A percentile compares a stretch with the other conserved stretches of the same genome.
These are phyloP conservation scores for Saccharum officinarum DNA, from an alignment of 176 grass and related monocot genomes.

Conservation along the genomic window DNA sequence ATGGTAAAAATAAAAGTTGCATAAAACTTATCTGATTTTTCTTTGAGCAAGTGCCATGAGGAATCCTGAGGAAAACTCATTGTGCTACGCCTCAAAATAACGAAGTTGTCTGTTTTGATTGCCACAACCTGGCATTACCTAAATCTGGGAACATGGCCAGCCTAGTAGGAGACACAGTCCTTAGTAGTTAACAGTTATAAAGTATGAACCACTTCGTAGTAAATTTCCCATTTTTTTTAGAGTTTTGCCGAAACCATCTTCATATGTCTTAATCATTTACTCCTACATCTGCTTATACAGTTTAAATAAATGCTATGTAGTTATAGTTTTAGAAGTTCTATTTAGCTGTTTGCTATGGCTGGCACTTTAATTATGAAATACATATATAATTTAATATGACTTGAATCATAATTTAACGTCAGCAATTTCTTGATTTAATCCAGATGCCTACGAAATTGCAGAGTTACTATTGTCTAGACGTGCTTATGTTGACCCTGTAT, in stretches of 20 bases:
- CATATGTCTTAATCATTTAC: neutral
- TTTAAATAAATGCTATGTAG: neutral
- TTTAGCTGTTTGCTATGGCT: neutral
- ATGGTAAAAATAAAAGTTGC: neutral
- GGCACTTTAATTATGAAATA: neutral
- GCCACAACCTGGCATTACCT: neutral
- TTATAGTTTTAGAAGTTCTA: neutral
- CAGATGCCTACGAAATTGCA: slow-evolving; percentile 15
- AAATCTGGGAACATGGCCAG: neutral
- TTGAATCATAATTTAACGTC: neutral
- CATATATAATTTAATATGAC: neutral
- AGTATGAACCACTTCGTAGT: neutral
- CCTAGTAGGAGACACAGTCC: neutral
- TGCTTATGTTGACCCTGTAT: neutral
- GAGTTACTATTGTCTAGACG: slow-evolving; percentile 9
- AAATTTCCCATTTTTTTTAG: neutral
- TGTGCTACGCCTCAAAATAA: neutral
- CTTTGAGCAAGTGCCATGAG: neutral
- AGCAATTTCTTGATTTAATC: neutral
- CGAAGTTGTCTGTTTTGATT: neutral
- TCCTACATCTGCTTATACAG: neutral
- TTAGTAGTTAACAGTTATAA: neutral
- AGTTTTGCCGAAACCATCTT: neutral
- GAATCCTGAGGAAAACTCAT: neutral
- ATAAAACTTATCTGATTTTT: neutral